Evolutionary conservation across 2,329 filamentous ascomycete genomes (phyloP), one percentile per base, ranked within the genome.

Genomic region (Hortaea sp.): DNA sequence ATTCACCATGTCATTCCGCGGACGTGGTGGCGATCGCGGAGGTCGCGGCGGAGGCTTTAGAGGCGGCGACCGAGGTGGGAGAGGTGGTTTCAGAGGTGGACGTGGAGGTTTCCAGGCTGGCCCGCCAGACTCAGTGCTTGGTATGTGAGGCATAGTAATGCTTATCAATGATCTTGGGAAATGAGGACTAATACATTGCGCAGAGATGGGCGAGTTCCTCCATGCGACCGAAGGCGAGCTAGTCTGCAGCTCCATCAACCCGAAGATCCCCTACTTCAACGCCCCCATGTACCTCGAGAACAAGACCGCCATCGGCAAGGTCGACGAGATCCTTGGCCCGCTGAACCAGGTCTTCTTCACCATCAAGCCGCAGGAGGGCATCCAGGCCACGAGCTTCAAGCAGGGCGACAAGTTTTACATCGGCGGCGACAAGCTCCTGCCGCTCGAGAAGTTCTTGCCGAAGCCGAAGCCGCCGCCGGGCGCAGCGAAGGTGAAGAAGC

Each of bases 311-410:
- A 59, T 98, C 67, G 92, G 92, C 68, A 97, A 97, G 73, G 85
- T 98, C 65, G 92, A 98, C 72, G 92, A 98, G 73, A 85, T 98
- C 57, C 83, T 98, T 58, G 92, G 92, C 48, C 90, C 92, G 53
- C 86, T 98, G 70, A 97, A 95, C 77, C 85, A 95, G 70, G 87
- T 97, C 62, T 95, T 85, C 76, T 98, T 98, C 77, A 97, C 90
- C 62, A 85, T 98, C 69, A 97, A 97, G 74, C 89, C 90, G 45
- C 82, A 88, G 66, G 90, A 97, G 66, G 92, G 92, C 60, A 97
- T 98, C 67, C 85, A 94, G 69, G 88, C 92, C 52, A 80, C 82
- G 49, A 92, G 85, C 37, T 98, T 97, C 82, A 94, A 95, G 75
- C 72, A 82, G 53, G 92, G 92, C 65, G 92, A 97, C 76, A 95